Evolutionary conservation across 2,329 filamentous ascomycete species (phyloP), one percentile per base, ranked within the genome.

Genomic region (Calonectria naviculata): DNA sequence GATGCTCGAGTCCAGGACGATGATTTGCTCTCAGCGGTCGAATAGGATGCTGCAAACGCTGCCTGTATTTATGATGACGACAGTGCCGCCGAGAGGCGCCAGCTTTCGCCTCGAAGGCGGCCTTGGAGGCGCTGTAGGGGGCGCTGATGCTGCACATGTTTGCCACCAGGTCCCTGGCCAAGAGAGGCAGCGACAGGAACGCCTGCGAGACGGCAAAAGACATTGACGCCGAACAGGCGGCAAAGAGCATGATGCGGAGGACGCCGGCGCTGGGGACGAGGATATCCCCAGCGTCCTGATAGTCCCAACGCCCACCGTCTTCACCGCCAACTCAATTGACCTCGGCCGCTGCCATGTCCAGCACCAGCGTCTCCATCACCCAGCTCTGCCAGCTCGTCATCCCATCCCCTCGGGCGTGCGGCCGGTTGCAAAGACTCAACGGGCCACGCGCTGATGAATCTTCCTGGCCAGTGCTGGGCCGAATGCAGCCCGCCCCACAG

Each of bases 141-240:
- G 58, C 44, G 12, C 47, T 67, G 52, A 73, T 31, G 46, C 58
- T 70, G 31, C 67, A 42, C 5, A 69, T 24, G 21, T 71, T 73
- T 29, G 66, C 71, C 15, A 73, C 66, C 19, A 69, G 29, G 15
- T 67, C 71, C 19, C 44, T 41, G 0, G 46, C 44, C 15, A 65
- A 60, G 15, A 70, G 44, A 8, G 72, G 70, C 58, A 72, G 58
- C 12, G 67, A 70, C n/a, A 73, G 64, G 46, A 73, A 73, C 12
- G 70, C 69, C 49, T 70, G 72, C 28, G 70, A 67, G 12, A 73
- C 63, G 19, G 52, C 41, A 44, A 29, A 72, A 72, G 24, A 70
- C 31, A 34, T 70, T 66, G 31, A 68, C 52, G 34, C 72, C 67
- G 31, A 73, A 70, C 4, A 72, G 28, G 10, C 64, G 49, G 67